Conservation (phyloP, 1,139 yeast species). For the Chernovozyma aurita region DNA sequence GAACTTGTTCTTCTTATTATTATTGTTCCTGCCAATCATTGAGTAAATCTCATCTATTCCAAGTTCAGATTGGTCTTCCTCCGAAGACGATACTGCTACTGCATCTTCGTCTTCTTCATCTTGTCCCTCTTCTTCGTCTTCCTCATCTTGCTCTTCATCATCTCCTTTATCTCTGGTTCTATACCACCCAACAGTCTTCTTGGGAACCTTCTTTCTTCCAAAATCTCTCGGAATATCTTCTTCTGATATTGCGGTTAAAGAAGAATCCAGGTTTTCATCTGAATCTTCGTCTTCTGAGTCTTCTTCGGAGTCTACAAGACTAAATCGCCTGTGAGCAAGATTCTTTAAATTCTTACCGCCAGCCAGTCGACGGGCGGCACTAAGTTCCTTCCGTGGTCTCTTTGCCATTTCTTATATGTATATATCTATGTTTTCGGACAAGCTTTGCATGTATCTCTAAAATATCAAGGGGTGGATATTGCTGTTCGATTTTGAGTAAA, state of each 20-base stretch:
- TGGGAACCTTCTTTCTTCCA: conserved; percentile 13
- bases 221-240: conserved; percentile 13
- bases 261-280: conserved; percentile 18
- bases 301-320: conserved; percentile 33
- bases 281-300: conserved; percentile 11
- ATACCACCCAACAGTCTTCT: conserved; percentile 22
- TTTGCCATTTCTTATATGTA: conserved; percentile 21
- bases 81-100: conserved; percentile 5
- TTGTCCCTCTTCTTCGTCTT: conserved; percentile 7
- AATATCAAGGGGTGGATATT: neutral
- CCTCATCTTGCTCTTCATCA: conserved; percentile 6
- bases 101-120: neutral
- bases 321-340: conserved; percentile 28
- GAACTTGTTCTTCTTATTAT: conserved; percentile 2
- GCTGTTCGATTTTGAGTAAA: neutral
- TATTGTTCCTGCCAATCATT: conserved; percentile 6
- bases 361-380: conserved; percentile 5
- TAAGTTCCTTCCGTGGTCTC: conserved; percentile 22
- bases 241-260: conserved; percentile 41
- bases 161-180: conserved; percentile 6
- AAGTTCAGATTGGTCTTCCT: conserved; percentile 27
- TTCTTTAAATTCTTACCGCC: conserved; percentile 33
- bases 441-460: neutral
- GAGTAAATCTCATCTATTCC: conserved; percentile 20
- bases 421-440: neutral